Percentiles rank a stretch among this genome's conserved stretches.
Evolutionary conservation across 768 basidiomycete species (phyloP).

Genomic region (Dioszegia crocea): DNA sequence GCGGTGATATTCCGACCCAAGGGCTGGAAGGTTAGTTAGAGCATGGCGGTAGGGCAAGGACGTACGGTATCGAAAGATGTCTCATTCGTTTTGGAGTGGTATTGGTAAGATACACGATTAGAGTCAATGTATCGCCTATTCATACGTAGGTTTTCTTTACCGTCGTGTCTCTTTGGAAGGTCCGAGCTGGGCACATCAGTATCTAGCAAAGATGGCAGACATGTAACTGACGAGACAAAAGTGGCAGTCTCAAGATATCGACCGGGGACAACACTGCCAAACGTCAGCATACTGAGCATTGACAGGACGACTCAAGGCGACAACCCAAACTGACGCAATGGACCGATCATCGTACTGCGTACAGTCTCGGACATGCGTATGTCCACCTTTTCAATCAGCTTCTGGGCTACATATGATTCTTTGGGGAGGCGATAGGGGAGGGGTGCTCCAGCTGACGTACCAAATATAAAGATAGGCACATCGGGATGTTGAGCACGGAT

Average conservation of each 20-base stretch:
- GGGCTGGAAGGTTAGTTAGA: constrained; percentile 5
- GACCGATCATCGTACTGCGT: constrained; percentile 67
- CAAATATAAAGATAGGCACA: constrained; percentile 80
- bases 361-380: constrained; percentile 77
- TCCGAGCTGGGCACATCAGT: constrained; percentile 4
- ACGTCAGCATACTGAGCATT: not conserved
- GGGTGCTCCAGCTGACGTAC: no score
- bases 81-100: constrained; percentile 58
- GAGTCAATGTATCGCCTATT: constrained; percentile 51
- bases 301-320: not conserved
- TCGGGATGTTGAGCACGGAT: constrained; percentile 66
- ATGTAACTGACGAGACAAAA: constrained; percentile 50
- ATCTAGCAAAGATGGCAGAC: not conserved
- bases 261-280: constrained; percentile 50
- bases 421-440: no score
- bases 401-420: not conserved
- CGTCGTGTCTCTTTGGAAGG: constrained; percentile 5
- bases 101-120: constrained; percentile 52
- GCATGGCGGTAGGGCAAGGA: not conserved
- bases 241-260: constrained; percentile 91
- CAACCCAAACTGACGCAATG: constrained; percentile 62
- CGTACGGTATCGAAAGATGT: constrained; percentile 62
- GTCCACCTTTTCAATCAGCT: constrained; percentile 53
- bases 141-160: constrained; percentile 52
- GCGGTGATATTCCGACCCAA: constrained; percentile 27